Evolutionary conservation across 192 early-diverging fungal species (phyloP), one percentile per base, ranked within the genome.

Genomic region (Entophlyctis luteolus): DNA sequence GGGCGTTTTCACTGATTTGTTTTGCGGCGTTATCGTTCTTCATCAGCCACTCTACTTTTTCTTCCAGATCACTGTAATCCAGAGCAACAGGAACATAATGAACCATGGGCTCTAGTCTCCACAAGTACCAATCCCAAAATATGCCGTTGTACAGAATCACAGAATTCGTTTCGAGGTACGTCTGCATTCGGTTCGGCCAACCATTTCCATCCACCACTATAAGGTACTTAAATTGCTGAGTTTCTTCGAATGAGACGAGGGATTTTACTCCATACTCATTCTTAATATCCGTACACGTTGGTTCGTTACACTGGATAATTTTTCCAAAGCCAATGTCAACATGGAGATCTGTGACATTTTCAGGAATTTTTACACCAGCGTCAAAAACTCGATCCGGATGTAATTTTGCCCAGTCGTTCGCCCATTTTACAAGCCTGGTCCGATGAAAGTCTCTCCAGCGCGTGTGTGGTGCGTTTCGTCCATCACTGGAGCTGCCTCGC

Each of bases 31-130:
- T 49, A 35, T 65, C 63, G 35, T 65, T 38, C 10, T 4, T 33
- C 48, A 33, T 28, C 28, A 52, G n/a, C 63, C 63, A 65, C 48
- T 54, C 32, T 49, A 65, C 18, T 12, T 58, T 55, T 45, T 65
- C 63, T 22, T 53, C 62, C 32, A 70, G 47, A 52, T 70, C 68
- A 1, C 57, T 65, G 29, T 45, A 67, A 36, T 70, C 68, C 2
- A 49, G 25, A 5, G 31, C 36, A 25, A 70, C 2, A 18, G 68
- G 68, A 6, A 70, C 48, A 46, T 70, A 70, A 36, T 70, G 68
- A 3, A 68, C 48, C 37, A 22, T 49, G 0, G 68, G 68, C 1
- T 48, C 45, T 10, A 70, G 22, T 48, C 48, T 45, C 45, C 58
- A 38, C 4, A 57, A 48, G 25, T 29, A 46, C 32, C 46, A 70